Conservation (phyloP, 768 basidiomycete genomes). For the Crassisporium funariophilum region DNA sequence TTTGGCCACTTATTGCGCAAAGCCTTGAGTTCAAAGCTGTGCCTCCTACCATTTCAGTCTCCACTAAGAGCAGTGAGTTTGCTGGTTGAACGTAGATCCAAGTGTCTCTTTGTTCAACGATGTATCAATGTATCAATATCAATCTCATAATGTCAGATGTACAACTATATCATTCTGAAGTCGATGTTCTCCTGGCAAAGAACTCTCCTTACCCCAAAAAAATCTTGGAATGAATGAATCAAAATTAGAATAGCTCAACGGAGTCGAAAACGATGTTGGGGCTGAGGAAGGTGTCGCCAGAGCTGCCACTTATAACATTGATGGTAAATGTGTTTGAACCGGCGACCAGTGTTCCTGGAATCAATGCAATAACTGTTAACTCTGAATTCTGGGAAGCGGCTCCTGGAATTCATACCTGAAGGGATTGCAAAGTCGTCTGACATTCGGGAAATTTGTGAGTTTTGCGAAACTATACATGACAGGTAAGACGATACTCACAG, state of each 20-base stretch:
- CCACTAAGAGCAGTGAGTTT: slow-evolving; percentile 13
- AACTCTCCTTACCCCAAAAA: too few relatives aligned
- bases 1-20: slow-evolving; percentile 69
- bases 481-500: slow-evolving; percentile 29
- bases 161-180: too few relatives aligned
- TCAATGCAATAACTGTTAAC: neutral
- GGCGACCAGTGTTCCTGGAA: slow-evolving; percentile 34
- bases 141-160: neutral
- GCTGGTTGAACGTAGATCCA: slow-evolving; percentile 7
- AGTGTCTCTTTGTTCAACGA: too few relatives aligned
- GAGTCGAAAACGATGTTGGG: slow-evolving; percentile 49
- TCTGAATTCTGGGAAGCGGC: too few relatives aligned
- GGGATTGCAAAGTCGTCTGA: slow-evolving; percentile 45
- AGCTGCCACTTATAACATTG: slow-evolving; percentile 45
- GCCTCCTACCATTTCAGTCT: slow-evolving; percentile 13
- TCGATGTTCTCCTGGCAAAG: too few relatives aligned
- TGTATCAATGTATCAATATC: neutral
- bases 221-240: neutral
- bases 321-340: slow-evolving; percentile 47
- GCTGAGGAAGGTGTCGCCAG: slow-evolving; percentile 45
- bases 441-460: neutral
- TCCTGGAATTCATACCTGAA: slow-evolving; percentile 29
- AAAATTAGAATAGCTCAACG: slow-evolving; percentile 37
- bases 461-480: neutral
- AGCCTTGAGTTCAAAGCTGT: slow-evolving; percentile 62